These are phyloP conservation scores for Boletus edulis DNA, from an alignment of 768 basidiomycete species.

Conservation along the genomic window DNA sequence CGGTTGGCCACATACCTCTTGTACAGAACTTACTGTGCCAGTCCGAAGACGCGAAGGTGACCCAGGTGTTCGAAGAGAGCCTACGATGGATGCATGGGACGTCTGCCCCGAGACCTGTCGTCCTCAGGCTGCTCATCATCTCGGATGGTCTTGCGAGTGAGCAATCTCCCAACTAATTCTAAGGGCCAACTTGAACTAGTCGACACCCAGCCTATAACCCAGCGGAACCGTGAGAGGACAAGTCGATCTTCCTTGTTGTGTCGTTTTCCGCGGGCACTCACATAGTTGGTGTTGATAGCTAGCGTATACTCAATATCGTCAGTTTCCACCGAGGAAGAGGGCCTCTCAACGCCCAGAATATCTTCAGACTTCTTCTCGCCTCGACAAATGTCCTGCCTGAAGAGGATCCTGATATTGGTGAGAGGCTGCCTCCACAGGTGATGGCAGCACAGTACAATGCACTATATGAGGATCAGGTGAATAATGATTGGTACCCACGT, in stretches of 20 bases:
- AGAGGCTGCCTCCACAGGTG: slow-evolving; percentile 10
- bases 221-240: slow-evolving; percentile 14
- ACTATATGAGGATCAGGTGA: slow-evolving; percentile 5
- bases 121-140: slow-evolving; percentile 19
- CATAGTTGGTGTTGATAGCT: neutral
- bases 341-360: slow-evolving; percentile 16
- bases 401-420: slow-evolving; percentile 20
- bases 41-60: slow-evolving; percentile 7
- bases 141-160: slow-evolving; percentile 21
- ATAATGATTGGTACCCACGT: neutral
- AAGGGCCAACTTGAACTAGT: slow-evolving; percentile 5
- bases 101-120: slow-evolving; percentile 3
- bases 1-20: too few relatives aligned
- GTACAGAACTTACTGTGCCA: too few relatives aligned
- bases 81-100: slow-evolving; percentile 3
- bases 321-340: slow-evolving; percentile 26
- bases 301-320: slow-evolving; percentile 21
- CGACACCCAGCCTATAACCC: slow-evolving; percentile 12
- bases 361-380: slow-evolving; percentile 19
- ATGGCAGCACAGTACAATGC: slow-evolving; percentile 9
- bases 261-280: neutral
- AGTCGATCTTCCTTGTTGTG: neutral
- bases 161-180: neutral
- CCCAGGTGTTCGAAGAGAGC: slow-evolving; percentile 17
- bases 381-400: slow-evolving; percentile 15